Evolutionary conservation across 192 early-diverging fungal genomes (phyloP), one percentile per base, ranked within the genome.

Genomic region (Backusella sp.): DNA sequence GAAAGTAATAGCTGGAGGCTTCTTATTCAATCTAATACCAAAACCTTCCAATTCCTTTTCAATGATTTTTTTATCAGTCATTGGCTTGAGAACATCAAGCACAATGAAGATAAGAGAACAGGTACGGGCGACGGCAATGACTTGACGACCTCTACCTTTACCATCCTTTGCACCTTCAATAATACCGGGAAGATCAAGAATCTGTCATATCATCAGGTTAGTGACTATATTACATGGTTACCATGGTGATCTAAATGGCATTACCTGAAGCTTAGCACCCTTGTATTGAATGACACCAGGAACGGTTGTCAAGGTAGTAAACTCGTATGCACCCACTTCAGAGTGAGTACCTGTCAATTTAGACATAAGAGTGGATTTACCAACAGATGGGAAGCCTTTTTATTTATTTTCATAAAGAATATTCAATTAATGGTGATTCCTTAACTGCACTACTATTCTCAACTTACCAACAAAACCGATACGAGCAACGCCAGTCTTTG

Each of bases 141-240:
- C 84, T 41, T 80, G 84, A 73, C 92, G 89, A 93, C 97, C 98
- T 87, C 98, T 95, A 85, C 98, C 98, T 85, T 98, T 98, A 77
- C 98, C 98, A 84, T 99, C 97, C 88, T 97, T 98, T 65, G 98
- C 98, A 74, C 96, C 98, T 85, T 98, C 96, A 68, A 98, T 97
- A 85, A 98, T 97, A 68, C 96, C 96, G 2, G 96, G 96, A 81
- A 99, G 88, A 94, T 99, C 98, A 41, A 99, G 91, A 82, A 99
- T 96, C 88, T 80, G 37, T 6, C 35, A n/a, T 66, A 34, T 26
- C 0, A 28, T 30, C 14, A 2, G 14, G 30, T 37, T 59, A 23
- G 19, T 36, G 8, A 32, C 14, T 4, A n/a, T 62, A 6, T 12
- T 62, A 8, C 26, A 34, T 72, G 1, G 30, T 53, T 21, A 26